A percentile compares a stretch with the other conserved stretches of the same genome.
Evolutionary conservation across 1,284 basidiomycete species (phyloP).

Genomic region (Ustilago loliicola): DNA sequence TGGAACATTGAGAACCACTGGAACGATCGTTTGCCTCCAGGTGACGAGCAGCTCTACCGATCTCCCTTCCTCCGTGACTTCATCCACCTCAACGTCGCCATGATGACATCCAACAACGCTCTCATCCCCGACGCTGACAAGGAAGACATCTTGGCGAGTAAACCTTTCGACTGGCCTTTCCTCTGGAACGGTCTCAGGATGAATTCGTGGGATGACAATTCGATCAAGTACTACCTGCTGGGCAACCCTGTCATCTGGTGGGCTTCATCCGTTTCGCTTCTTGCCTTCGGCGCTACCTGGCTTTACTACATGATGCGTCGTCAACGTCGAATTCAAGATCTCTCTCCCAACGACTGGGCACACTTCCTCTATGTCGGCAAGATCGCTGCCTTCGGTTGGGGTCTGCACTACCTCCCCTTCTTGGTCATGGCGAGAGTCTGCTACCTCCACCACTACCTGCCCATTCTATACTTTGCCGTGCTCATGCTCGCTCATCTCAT

Average conservation of each 20-base stretch:
- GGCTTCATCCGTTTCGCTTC: constrained; percentile 80
- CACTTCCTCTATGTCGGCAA: constrained; percentile 94
- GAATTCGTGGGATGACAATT: constrained; percentile 93
- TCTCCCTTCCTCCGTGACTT: constrained; percentile 97
- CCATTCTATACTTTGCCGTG: constrained; percentile 94
- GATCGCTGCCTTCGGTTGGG: constrained; percentile 91
- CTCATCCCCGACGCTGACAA: constrained; percentile 97
- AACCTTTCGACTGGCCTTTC: constrained; percentile 93
- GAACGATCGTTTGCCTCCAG: constrained; percentile 90
- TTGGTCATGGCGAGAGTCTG: constrained; percentile 77
- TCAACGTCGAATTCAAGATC: constrained; percentile 91
- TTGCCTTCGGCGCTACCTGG: constrained; percentile 75
- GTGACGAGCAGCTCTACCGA: constrained; percentile 83
- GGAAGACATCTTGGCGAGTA: constrained; percentile 93
- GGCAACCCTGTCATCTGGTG: constrained; percentile 95
- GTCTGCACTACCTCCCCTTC: constrained; percentile 91
- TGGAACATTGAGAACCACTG: constrained; percentile 99
- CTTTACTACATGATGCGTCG: constrained; percentile 82
- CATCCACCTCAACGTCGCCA: constrained; percentile 97
- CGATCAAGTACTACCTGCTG: constrained; percentile 92
- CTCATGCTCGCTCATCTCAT: constrained; percentile 89
- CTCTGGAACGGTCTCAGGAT: constrained; percentile 86
- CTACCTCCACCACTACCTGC: constrained; percentile 85
- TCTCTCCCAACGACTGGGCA: constrained; percentile 89
- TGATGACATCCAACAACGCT: constrained; percentile 99